Evolutionary conservation across 331 rosid genomes (phyloP), one percentile per base, ranked within the genome.

Genomic region (Erythrophleum ivorense): DNA sequence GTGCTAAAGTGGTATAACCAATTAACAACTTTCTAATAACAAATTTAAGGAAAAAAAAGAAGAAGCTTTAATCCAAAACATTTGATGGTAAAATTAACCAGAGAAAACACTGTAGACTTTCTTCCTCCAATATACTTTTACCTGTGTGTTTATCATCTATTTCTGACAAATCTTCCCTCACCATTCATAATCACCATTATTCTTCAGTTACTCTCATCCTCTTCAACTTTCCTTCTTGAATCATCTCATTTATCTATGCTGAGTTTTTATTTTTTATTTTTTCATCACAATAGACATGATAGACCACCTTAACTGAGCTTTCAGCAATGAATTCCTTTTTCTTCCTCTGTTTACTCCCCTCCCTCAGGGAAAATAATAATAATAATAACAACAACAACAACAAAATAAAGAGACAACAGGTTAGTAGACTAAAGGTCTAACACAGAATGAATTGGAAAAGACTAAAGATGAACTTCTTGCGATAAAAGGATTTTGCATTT

Each of bases 371-470:
- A 43, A 43, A 43, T 5, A 43, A 43, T 43, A 43, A 43, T 9
- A 48, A 43, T 43, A 43, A 16, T 49, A n/a, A 73, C 65, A 4
- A 12, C 55, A 14, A 34, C 29, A 24, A 24, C 29, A 24, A 10
- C 31, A 45, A 57, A 45, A 76, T 48, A 18, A 8, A 65, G 72
- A 21, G 48, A 65, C 34, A 19, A 66, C 4, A 34, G 53, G 21
- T 24, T 43, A 59, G n/a, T 46, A 57, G 48, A 58, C 79, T 59
- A 29, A 53, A 53, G 6, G 71, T 40, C 79, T 18, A 77, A 69
- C 14, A n/a, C 45, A 21, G 1, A 33, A 45, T 43, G 9, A 81
- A 33, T 57, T 34, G 34, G 36, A 34, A 6, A 24, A 69, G 58
- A 41, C 18, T 3, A 77, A 77, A 63, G 48, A 69, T 63, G 58